Evolutionary conservation across 495 filamentous ascomycete species (phyloP).

Genomic region (Penicillium malachiteum): DNA sequence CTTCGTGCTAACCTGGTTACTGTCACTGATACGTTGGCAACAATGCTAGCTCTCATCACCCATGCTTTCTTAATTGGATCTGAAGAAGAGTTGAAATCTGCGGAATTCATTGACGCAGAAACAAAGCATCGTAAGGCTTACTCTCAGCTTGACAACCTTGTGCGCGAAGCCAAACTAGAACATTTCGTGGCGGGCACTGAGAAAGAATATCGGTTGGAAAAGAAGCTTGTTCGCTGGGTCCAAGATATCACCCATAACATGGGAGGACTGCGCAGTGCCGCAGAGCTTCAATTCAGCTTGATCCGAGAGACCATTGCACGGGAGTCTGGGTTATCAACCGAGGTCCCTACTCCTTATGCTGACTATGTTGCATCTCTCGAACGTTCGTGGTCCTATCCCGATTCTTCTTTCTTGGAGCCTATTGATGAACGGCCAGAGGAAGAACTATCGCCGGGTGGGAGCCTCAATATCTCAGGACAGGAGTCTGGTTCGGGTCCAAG

Average conservation of each 20-base stretch:
- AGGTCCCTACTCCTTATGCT: conserved; percentile 5
- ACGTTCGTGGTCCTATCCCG: conserved; percentile 38
- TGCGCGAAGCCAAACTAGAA: conserved; percentile 86
- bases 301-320: conserved; percentile 57
- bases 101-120: conserved; percentile 64
- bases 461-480: conserved; percentile 10
- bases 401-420: conserved; percentile 50
- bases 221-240: conserved; percentile 77
- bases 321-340: conserved; percentile 15
- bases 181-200: conserved; percentile 84
- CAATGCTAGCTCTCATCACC: conserved; percentile 80
- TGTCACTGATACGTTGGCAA: conserved; percentile 72
- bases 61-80: conserved; percentile 81
- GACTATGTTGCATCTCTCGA: conserved; percentile 23
- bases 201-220: conserved; percentile 75
- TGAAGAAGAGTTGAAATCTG: conserved; percentile 68
- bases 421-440: conserved; percentile 70
- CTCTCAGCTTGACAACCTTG: conserved; percentile 69
- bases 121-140: conserved; percentile 68
- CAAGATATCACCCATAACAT: conserved; percentile 87
- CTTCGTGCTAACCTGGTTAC: conserved; percentile 74
- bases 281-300: conserved; percentile 82
- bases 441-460: conserved; percentile 40
- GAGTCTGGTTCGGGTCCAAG: conserved; percentile 13
- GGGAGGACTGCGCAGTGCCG: conserved; percentile 86